phyloP scores from a whole-genome alignment of 352 stramenopile species.

The Thraustochytrium sp. region DNA sequence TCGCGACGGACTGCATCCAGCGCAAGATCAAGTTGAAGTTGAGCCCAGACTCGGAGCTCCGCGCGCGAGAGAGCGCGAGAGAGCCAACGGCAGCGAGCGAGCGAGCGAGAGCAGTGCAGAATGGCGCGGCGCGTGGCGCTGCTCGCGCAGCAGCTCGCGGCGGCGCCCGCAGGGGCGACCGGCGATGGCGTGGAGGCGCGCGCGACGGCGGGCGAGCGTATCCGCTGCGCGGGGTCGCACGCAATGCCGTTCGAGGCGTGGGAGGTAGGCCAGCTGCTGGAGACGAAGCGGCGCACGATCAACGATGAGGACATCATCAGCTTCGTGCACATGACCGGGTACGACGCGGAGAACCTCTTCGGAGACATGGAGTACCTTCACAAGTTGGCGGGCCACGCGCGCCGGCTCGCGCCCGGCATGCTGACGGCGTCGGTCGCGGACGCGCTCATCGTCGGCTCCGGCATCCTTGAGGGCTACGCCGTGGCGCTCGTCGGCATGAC shows the following conservation, averaged over 20 bases:
- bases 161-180: too few relatives aligned
- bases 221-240: conserved; percentile 26
- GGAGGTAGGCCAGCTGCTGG: conserved; percentile 19
- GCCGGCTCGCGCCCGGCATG: conserved; percentile 8
- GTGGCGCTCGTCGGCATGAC: conserved; percentile 29
- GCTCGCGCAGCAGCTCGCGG: too few relatives aligned
- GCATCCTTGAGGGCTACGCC: conserved; percentile 40
- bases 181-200: too few relatives aligned
- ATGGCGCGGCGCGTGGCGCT: too few relatives aligned
- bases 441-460: conserved; percentile 38
- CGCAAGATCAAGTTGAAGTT: too few relatives aligned
- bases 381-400: neutral
- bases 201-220: neutral
- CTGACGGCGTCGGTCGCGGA: conserved; percentile 38
- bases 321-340: conserved; percentile 33
- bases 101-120: too few relatives aligned
- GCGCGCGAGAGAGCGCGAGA: too few relatives aligned
- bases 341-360: conserved; percentile 41
- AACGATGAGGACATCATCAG: neutral
- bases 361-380: conserved; percentile 32
- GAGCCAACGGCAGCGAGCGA: too few relatives aligned
- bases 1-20: too few relatives aligned
- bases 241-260: conserved; percentile 38
- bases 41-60: too few relatives aligned
- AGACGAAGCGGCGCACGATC: conserved; percentile 33